Base-by-base conservation (phyloP, 306 rosid genomes). In the Trifolium dubium region DNA sequence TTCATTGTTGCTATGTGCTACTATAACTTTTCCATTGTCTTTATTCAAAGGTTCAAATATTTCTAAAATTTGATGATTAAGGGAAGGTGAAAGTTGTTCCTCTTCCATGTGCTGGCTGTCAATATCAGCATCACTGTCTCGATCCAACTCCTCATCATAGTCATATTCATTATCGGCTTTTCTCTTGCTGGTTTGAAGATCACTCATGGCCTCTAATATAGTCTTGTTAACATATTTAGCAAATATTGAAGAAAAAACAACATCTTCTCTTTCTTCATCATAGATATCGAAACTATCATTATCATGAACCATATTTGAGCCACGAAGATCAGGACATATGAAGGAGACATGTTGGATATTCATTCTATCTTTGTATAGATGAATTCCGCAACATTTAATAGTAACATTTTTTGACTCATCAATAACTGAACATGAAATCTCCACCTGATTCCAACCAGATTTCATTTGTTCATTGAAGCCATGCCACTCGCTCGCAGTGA, bases 361-460 rank as follows among this genome's bases (percentile, higher is more conserved):
- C 66, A 67, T 72, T 66, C 78, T 72, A 12, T 73, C 79, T 62
- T 73, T 79, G 55, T 58, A 73, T 30, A 73, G 64, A 29, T 73
- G 83, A 68, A 73, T 66, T 46, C 83, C 83, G 47, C 75, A 67
- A 0, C 79, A 47, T 73, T 73, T 67, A 5, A 73, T 62, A 66
- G 54, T 47, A 14, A 12, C 64, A 58, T 28, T 35, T 17, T 56
- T 43, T n/a, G 64, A 39, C 12, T 40, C 40, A 19, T 34, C 61
- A 10, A 15, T 34, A 10, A 66, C 14, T 17, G 46, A 19, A 47
- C 79, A 79, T 28, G 64, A 66, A 67, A 79, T 73, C 65, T 59
- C 64, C 58, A 79, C 71, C 1, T 39, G 71, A 61, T 79, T 79
- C 83, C 83, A 79, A 28, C 64, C 75, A 34, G 49, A 41, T 19